phyloP scores from a whole-genome alignment of 1,139 yeast genomes.

The Yamadazyma aaseri region DNA sequence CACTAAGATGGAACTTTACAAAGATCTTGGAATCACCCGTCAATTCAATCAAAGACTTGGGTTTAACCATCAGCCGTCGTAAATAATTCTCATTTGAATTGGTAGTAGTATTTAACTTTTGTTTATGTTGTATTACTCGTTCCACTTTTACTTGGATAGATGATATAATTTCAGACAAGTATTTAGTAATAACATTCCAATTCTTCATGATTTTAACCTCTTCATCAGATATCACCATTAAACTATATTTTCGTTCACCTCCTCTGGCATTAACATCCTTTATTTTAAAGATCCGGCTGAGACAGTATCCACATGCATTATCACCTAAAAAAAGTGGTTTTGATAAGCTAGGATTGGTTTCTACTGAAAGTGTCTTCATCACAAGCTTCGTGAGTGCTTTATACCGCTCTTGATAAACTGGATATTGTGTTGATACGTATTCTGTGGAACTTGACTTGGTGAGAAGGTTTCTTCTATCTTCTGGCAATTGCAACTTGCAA shows the following conservation, averaged over 20 bases:
- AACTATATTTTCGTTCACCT: slow-evolving; percentile 68
- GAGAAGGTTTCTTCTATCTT: slow-evolving; percentile 28
- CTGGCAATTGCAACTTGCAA: slow-evolving; percentile 53
- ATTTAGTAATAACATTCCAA: slow-evolving; percentile 57
- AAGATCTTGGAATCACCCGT: slow-evolving; percentile 61
- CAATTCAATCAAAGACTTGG: slow-evolving; percentile 58
- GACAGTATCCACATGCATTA: slow-evolving; percentile 62
- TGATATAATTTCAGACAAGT: slow-evolving; percentile 51
- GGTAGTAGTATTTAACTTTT: slow-evolving; percentile 28
- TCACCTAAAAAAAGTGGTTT: slow-evolving; percentile 76
- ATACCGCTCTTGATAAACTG: slow-evolving; percentile 52
- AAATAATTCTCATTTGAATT: slow-evolving; percentile 50
- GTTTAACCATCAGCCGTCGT: slow-evolving; percentile 51
- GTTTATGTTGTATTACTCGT: slow-evolving; percentile 14
- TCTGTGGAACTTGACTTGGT: slow-evolving; percentile 16
- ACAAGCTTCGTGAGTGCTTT: slow-evolving; percentile 59
- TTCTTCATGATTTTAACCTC: slow-evolving; percentile 52
- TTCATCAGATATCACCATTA: slow-evolving; percentile 60
- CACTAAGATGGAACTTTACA: slow-evolving; percentile 67
- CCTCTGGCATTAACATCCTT: slow-evolving; percentile 75
- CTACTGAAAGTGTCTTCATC: slow-evolving; percentile 69
- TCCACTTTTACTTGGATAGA: slow-evolving; percentile 46
- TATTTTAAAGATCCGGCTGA: slow-evolving; percentile 65
- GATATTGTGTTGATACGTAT: slow-evolving; percentile 59
- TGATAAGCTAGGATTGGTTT: slow-evolving; percentile 62